These are phyloP conservation scores for Diutina ranongensis DNA, from an alignment of 1,139 yeast species.

Conservation along the genomic window DNA sequence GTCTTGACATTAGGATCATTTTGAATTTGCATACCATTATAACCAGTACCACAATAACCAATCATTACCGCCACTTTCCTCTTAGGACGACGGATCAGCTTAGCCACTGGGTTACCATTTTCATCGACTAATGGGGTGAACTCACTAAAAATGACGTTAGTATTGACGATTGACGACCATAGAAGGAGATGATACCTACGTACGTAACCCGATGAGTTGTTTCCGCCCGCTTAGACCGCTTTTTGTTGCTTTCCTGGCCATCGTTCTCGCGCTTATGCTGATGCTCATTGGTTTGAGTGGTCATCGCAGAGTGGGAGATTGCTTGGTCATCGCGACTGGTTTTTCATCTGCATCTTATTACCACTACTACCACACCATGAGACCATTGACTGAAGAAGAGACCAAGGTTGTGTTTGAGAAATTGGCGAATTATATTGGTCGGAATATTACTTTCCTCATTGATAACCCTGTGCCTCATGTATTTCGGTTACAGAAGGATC, in stretches of 20 bases:
- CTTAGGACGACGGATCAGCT: constrained; percentile 64
- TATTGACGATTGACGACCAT: no score
- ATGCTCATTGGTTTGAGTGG: background rate
- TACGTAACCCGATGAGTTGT: constrained; percentile 5
- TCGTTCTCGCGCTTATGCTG: background rate
- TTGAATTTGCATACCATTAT: constrained; percentile 89
- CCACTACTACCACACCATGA: constrained; percentile 38
- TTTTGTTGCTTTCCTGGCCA: background rate
- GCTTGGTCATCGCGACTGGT: background rate
- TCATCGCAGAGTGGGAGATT: constrained; percentile 6
- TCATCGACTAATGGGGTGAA: constrained; percentile 40
- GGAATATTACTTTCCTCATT: constrained; percentile 80
- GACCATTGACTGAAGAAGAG: constrained; percentile 94
- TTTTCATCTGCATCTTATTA: no score
- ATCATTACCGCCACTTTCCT: constrained; percentile 83
- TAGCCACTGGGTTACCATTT: constrained; percentile 47
- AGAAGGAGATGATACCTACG: background rate
- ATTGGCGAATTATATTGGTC: constrained; percentile 89
- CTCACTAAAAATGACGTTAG: constrained; percentile 18
- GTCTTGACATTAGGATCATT: constrained; percentile 80
- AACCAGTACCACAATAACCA: constrained; percentile 97
- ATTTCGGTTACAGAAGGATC: constrained; percentile 87
- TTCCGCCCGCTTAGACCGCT: constrained; percentile 4
- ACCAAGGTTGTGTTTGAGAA: constrained; percentile 94
- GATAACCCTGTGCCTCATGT: constrained; percentile 90